Base-by-base conservation (phyloP, 1,284 basidiomycete genomes). In the Salmacisia buchloeana region DNA sequence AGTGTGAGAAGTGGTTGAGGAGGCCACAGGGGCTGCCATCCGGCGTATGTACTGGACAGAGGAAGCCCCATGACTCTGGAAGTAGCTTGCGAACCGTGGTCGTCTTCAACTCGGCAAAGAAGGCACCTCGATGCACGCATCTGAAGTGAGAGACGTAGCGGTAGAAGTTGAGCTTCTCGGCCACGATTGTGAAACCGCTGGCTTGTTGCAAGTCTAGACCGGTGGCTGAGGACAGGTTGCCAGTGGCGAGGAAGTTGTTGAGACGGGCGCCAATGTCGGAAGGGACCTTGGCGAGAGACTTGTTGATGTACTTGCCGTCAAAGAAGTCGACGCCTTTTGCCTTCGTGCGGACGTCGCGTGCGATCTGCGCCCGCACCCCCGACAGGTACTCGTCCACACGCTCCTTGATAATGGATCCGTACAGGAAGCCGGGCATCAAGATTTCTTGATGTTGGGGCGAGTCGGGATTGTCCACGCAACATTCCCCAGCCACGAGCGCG, bases 371-470 rank as follows among this genome's bases (percentile, higher is more conserved):
- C 58, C 89, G 86, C 73, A 97, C 86, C 67, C 85, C 85, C 72
- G 86, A 88, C 59, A 97, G 82, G 21, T 87, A 88, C 80, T 97
- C 96, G 73, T 97, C 94, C 66, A 98, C 84, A 67, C 92, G 88
- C 81, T 99, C 96, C 82, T 97, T 97, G 83, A 99, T 90, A 77
- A 98, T 97, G 89, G 96, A 96, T 59, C 88, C 90, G 80, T 97
- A 97, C 31, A 99, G 82, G 71, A 85, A 88, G 35, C 96, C 96
- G 1, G 96, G 94, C 41, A 98, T 87, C 15, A 99, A 86, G 52
- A 97, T 92, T 79, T 99, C 96, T 81, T 99, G 96, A 78, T 97
- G 92, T 80, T 98, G 94, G 61, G 94, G 93, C 18, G 94, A 98
- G 84, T 99, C 96, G 13, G 96, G 94, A 78, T 98, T 98, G 83